Evolutionary conservation across 2,329 filamentous ascomycete genomes (phyloP).

Genomic region (Epichloe glyceriae): DNA sequence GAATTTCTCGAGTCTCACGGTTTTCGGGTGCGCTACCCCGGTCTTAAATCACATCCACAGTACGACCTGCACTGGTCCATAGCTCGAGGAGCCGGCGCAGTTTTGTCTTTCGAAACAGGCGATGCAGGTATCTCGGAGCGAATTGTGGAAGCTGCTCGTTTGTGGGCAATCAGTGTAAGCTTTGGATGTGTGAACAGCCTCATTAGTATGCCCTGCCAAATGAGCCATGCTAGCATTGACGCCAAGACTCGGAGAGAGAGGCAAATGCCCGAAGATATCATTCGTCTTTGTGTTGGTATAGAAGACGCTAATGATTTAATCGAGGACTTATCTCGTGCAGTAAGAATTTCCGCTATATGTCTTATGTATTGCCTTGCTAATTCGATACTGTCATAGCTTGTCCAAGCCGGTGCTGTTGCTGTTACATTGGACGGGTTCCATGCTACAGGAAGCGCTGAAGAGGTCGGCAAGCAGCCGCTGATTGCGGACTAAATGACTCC

Average conservation of each 20-base stretch:
- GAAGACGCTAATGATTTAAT: constrained; percentile 86
- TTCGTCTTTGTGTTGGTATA: constrained; percentile 89
- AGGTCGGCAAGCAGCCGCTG: constrained; percentile 14
- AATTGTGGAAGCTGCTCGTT: constrained; percentile 81
- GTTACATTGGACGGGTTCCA: constrained; percentile 74
- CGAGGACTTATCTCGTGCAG: constrained; percentile 81
- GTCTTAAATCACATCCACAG: constrained; percentile 86
- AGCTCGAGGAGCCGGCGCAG: constrained; percentile 85
- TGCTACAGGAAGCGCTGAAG: constrained; percentile 33
- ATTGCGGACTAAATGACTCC: not conserved
- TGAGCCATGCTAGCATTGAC: constrained; percentile 98
- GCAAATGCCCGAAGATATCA: constrained; percentile 93
- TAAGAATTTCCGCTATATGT: constrained; percentile 34
- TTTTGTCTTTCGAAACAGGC: constrained; percentile 92
- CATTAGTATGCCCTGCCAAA: constrained; percentile 98
- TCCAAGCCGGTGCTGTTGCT: constrained; percentile 85
- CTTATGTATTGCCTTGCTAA: not conserved
- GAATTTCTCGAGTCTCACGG: constrained; percentile 83
- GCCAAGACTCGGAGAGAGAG: constrained; percentile 81
- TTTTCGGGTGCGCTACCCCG: constrained; percentile 91
- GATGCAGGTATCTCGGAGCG: constrained; percentile 72
- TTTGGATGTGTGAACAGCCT: constrained; percentile 97
- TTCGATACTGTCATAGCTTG: constrained; percentile 41
- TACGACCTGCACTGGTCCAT: constrained; percentile 94
- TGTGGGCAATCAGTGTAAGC: constrained; percentile 93